Evolutionary conservation across 805 yeast genomes (phyloP).

Genomic region (Jamesozyma gamospora): DNA sequence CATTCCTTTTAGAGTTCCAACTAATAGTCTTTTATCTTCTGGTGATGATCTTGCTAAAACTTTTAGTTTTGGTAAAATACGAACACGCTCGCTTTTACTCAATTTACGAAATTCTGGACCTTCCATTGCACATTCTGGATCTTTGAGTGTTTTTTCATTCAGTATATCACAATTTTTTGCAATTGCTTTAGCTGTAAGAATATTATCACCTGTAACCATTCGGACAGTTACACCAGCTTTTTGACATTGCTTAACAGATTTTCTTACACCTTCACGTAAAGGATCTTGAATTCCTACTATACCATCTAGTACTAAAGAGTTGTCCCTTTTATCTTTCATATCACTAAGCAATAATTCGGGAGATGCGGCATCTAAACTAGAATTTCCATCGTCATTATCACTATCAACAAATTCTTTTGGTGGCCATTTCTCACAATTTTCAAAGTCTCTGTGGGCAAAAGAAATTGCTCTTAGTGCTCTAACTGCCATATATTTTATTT

Average conservation of each 20-base stretch:
- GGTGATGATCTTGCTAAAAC: slow-evolving; percentile 94
- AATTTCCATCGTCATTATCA: slow-evolving; percentile 23
- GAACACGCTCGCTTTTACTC: slow-evolving; percentile 42
- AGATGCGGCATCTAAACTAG: slow-evolving; percentile 28
- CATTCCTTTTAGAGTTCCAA: slow-evolving; percentile 61
- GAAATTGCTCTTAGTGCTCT: slow-evolving; percentile 82
- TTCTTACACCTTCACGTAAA: slow-evolving; percentile 77
- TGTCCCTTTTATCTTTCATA: slow-evolving; percentile 7
- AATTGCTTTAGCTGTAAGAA: slow-evolving; percentile 85
- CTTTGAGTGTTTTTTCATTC: slow-evolving; percentile 37
- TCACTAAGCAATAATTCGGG: slow-evolving; percentile 30
- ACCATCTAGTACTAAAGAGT: slow-evolving; percentile 50
- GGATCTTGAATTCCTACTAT: slow-evolving; percentile 95
- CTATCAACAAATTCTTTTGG: slow-evolving; percentile 38
- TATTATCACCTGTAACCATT: slow-evolving; percentile 97
- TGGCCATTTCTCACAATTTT: slow-evolving; percentile 48
- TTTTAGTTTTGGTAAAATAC: slow-evolving; percentile 60
- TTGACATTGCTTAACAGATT: slow-evolving; percentile 78
- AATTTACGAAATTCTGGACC: slow-evolving; percentile 83
- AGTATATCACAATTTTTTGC: slow-evolving; percentile 76
- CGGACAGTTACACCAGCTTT: slow-evolving; percentile 89
- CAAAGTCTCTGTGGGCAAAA: slow-evolving; percentile 70
- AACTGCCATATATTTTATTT: slow-evolving; percentile 53
- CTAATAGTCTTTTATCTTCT: slow-evolving; percentile 84
- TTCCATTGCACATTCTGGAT: slow-evolving; percentile 67